A percentile compares a stretch with the other conserved stretches of the same genome.
Evolutionary conservation across 495 filamentous ascomycete genomes (phyloP).

Genomic region (Talaromyces trachyspermus): DNA sequence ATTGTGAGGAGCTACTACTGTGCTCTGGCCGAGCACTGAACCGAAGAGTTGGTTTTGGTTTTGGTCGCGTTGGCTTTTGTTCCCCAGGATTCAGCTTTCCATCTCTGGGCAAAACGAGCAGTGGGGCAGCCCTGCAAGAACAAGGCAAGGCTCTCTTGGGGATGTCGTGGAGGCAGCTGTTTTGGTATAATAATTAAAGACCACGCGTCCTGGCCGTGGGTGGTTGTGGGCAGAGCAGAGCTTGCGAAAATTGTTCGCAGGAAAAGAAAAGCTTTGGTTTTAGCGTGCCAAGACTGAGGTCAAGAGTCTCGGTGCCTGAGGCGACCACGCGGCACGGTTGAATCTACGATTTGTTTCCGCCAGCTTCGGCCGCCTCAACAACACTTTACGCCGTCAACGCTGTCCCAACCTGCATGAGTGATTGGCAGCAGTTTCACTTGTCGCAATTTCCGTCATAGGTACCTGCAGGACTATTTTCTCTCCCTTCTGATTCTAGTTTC

Average conservation of each 20-base stretch:
- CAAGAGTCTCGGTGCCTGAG: not conserved
- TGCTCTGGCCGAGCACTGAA: constrained; percentile 15
- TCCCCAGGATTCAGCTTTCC: constrained; percentile 5
- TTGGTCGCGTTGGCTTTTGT: constrained; percentile 6
- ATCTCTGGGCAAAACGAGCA: not conserved
- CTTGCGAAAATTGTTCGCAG: not conserved
- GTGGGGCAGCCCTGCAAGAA: not conserved
- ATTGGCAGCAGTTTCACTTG: no score
- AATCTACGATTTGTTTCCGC: constrained; percentile 32
- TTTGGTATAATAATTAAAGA: no score
- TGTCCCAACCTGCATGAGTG: no score
- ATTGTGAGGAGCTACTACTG: constrained; percentile 50
- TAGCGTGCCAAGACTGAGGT: constrained; percentile 2
- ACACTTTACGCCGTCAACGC: no score
- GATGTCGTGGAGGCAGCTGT: no score
- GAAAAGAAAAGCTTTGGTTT: constrained; percentile 5
- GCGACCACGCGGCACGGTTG: not conserved
- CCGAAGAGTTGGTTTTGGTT: constrained; percentile 9
- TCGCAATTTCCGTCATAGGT: no score
- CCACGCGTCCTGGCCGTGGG: not conserved
- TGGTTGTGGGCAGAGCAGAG: not conserved
- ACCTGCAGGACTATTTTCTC: no score
- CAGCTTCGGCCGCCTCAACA: constrained; percentile 18
- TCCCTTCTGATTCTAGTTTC: not conserved
- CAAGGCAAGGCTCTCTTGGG: not conserved